Base-by-base conservation (phyloP, 1,284 basidiomycete species). In the Entoloma clypeatum region DNA sequence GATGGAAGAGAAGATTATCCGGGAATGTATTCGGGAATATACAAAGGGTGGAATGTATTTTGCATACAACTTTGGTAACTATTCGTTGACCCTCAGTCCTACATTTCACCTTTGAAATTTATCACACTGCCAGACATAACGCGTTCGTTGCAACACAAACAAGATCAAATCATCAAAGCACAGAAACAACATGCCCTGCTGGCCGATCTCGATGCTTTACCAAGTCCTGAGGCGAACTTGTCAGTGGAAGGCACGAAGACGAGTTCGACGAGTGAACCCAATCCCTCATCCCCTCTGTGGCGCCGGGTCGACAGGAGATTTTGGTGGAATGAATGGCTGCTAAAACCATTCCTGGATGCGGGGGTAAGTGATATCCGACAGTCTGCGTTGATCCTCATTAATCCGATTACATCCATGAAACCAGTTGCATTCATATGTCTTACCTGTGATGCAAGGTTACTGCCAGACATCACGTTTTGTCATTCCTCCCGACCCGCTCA, bases 401-500 rank as follows among this genome's bases (percentile, higher is more conserved):
- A 42, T 39, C 35, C 30, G 19, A 14, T 24, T 18, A 33, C 17
- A 41, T 34, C 14, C 7, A 16, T 17, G n/a, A n/a, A 11, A 22
- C 28, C 45, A 84, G 82, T 65, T 91, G 8, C 87, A 94, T 61
- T 70, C 81, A 2, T 94, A 86, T 55, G 76, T 94, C 35, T 67
- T 94, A 2, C 91, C 91, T 0, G 73, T 95, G 37, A 86, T 92
- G 77, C 92, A 96, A 67, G 92, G 92, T 3, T 93, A 84, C 64
- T 85, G 84, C 47, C 88, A 92, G 56, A 70, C 79, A 0, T 62
- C 86, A 0, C 64, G 72, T 1, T 86, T 92, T 57, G 59, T 61
- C 21, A 67, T 92, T 24, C 84, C 87, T 0, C 61, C 71, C 26
- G 72, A 76, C 44, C 67, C 75, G 10, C 60, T 68, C 22, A 64